phyloP scores from a whole-genome alignment of 352 stramenopile species.

The Poterioochromonas sp. region DNA sequence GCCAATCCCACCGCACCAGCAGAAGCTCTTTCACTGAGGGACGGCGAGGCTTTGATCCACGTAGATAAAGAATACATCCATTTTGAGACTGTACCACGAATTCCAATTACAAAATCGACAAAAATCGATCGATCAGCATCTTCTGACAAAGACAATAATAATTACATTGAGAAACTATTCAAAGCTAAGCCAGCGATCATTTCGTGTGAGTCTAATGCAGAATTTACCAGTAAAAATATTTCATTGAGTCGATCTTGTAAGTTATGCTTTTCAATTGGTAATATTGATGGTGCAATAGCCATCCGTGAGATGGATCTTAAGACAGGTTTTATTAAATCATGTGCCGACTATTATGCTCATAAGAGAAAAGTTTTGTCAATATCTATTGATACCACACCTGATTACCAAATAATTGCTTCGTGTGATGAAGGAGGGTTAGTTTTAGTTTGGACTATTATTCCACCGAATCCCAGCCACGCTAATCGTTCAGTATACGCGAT shows the following conservation, averaged over 20 bases:
- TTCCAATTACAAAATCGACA: neutral
- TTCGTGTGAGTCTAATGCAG: neutral
- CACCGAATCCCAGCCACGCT: neutral
- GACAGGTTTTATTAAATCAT: neutral
- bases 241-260: neutral
- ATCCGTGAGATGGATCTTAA: neutral
- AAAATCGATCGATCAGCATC: neutral
- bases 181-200: neutral
- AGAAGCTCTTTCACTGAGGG: neutral
- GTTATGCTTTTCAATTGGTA: neutral
- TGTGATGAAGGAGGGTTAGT: neutral
- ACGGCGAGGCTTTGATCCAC: neutral
- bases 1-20: too few relatives aligned
- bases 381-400: neutral
- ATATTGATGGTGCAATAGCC: neutral
- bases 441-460: slow-evolving; percentile 9
- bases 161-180: neutral
- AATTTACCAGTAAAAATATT: neutral
- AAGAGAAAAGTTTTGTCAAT: neutral
- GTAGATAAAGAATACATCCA: neutral
- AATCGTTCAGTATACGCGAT: neutral
- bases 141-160: too few relatives aligned
- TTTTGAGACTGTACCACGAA: slow-evolving; percentile 2
- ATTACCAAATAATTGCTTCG: neutral
- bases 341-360: slow-evolving; percentile 3